A percentile compares a stretch with the other conserved stretches of the same genome.
Conservation (phyloP, 2,329 filamentous ascomycete genomes). For the Arthrocladium fulminans region DNA sequence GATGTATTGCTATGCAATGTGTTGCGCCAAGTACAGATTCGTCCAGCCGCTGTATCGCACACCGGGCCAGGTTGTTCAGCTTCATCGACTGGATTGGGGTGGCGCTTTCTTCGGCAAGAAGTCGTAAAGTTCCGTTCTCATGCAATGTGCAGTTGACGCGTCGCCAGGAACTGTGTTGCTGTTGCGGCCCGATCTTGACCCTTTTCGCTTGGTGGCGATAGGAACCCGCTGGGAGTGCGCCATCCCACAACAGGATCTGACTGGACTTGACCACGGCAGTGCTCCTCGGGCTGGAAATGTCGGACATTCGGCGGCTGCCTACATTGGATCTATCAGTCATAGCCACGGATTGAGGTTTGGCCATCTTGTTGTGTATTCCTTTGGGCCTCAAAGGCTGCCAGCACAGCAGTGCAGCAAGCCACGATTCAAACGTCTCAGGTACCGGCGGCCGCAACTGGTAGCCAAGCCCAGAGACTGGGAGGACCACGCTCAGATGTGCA, state of each 20-base stretch:
- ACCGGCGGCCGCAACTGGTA: slow-evolving; percentile 42
- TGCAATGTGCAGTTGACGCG: slow-evolving; percentile 86
- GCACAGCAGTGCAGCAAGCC: slow-evolving; percentile 43
- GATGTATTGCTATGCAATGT: slow-evolving; percentile 90
- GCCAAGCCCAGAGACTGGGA: slow-evolving; percentile 39
- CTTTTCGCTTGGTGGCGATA: slow-evolving; percentile 9
- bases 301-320: slow-evolving; percentile 38
- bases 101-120: slow-evolving; percentile 78
- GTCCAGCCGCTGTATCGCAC: slow-evolving; percentile 82
- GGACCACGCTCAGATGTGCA: slow-evolving; percentile 41
- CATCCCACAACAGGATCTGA: slow-evolving; percentile 86
- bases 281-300: slow-evolving; percentile 52
- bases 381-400: slow-evolving; percentile 45
- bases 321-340: slow-evolving; percentile 35
- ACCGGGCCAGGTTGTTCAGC: slow-evolving; percentile 77
- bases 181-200: neutral
- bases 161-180: slow-evolving; percentile 52
- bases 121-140: slow-evolving; percentile 87
- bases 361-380: slow-evolving; percentile 43
- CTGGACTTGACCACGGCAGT: slow-evolving; percentile 90
- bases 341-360: slow-evolving; percentile 38
- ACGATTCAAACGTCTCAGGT: slow-evolving; percentile 44
- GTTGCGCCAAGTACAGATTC: slow-evolving; percentile 85
- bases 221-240: slow-evolving; percentile 33
- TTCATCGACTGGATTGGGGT: slow-evolving; percentile 74